Evolutionary conservation across 768 basidiomycete species (phyloP), one percentile per base, ranked within the genome.

Genomic region (Jaapia argillacea): DNA sequence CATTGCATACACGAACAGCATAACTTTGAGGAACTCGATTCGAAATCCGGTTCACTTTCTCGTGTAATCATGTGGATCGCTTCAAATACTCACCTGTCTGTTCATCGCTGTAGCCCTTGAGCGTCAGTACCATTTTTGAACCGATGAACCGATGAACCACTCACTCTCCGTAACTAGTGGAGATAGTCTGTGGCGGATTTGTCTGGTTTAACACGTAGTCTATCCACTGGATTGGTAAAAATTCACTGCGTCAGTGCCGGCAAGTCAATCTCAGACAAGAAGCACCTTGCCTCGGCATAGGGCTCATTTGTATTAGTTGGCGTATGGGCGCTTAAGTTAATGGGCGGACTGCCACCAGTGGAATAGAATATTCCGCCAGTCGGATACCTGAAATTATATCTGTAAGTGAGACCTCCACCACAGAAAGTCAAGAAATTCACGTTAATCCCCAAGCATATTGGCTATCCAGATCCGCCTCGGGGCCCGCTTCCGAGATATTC

Each of bases 401-500:
- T n/a, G n/a, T n/a, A n/a, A n/a, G n/a, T n/a, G n/a, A n/a, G n/a
- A n/a, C n/a, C n/a, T n/a, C n/a, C n/a, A n/a, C n/a, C n/a, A n/a
- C n/a, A n/a, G n/a, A n/a, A n/a, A n/a, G n/a, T n/a, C n/a, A n/a
- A n/a, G n/a, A n/a, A n/a, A n/a, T n/a, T n/a, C n/a, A n/a, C n/a
- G n/a, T 66, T 22, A 86, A 44, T 16, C 83, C 84, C 46, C 72
- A 79, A 1, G 72, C 79, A 56, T 77, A 81, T 52, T 85, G 81
- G 3, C 72, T 70, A 48, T 85, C 82, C 22, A 85, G 60, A 48
- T 80, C 69, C 3, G 82, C 84, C 56, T 88, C 85, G 3, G 45
- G 52, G 1, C 82, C 81, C 13, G 82, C 75, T 12, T 63, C 58
- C 0, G 58, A 58, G n/a, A 62, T 35, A 38, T 50, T 74, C 54